Base-by-base conservation (phyloP, 345 rosid genomes). In the Populus euphratica region DNA sequence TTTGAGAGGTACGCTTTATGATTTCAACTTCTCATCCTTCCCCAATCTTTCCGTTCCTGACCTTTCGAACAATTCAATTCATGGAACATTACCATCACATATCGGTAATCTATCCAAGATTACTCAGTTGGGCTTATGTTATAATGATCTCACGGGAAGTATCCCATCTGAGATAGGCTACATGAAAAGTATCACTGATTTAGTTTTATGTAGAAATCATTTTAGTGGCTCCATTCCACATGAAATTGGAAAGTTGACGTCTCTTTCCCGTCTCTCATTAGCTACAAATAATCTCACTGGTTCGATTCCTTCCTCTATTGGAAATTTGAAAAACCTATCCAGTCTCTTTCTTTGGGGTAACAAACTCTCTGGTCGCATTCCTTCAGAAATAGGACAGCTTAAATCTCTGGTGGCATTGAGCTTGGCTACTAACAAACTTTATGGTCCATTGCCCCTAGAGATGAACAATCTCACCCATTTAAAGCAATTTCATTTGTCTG, bases 1-100 rank as follows among this genome's bases (percentile, higher is more conserved):
- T 41, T 27, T 77, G 75, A 54, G 21, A 39, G 80, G 80, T 69
- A 59, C 59, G 7, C 80, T 77, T 16, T n/a, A 61, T 69, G 69
- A 12, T 69, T 38, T 38, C 41, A 38, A 38, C 41, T 38, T 38
- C 41, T 38, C 41, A 38, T 38, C 59, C 27, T 43, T 77, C 21
- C 66, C 74, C 23, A 69, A 59, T 33, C 74, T 77, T 6, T 25
- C 54, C 3, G 17, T 5, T 18, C 61, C 69, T 5, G 41, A 25
- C 33, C 70, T 69, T 13, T 8, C 18, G 5, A 54, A 70, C 27
- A 77, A 77, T 20, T 70, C 61, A 4, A 31, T 76, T 52, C 25
- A 38, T 36, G 79, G 79, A 50, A 50, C 67, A 13, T 69, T 76
- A n/a, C 79, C 73, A 13, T 16, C 67, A 3, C 49, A n/a, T 2